These are phyloP conservation scores for Trichothecium roseum DNA, from an alignment of 2,329 filamentous ascomycete genomes.

Conservation along the genomic window DNA sequence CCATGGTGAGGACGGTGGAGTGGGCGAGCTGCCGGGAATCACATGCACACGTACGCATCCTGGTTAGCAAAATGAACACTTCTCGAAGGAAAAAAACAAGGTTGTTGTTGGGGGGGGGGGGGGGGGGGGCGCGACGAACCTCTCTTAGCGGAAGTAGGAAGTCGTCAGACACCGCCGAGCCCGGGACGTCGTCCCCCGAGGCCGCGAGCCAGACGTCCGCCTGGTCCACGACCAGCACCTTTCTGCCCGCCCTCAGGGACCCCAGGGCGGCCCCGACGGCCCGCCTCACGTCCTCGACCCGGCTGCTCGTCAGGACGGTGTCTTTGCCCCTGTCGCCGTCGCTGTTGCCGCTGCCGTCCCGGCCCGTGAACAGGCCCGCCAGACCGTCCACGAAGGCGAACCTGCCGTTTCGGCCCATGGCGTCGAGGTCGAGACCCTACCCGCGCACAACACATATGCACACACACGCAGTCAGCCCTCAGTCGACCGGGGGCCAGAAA, in stretches of 20 bases:
- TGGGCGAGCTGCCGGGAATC: conserved; percentile 54
- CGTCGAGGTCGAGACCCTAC: conserved; percentile 64
- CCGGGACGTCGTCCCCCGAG: conserved; percentile 32
- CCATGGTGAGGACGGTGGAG: conserved; percentile 54
- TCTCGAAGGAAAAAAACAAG: not conserved
- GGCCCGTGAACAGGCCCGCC: conserved; percentile 38
- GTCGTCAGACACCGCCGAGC: conserved; percentile 37
- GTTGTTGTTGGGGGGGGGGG: not conserved
- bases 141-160: conserved; percentile 49
- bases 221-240: conserved; percentile 56
- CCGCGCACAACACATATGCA: no score
- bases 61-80: not conserved
- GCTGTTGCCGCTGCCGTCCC: conserved; percentile 6
- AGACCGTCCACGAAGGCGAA: conserved; percentile 72
- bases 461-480: not conserved
- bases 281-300: conserved; percentile 23
- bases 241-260: conserved; percentile 20
- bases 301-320: conserved; percentile 17
- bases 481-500: no score
- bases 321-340: conserved; percentile 6
- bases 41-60: not conserved
- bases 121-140: conserved; percentile 32
- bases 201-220: conserved; percentile 55
- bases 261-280: conserved; percentile 29
- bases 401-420: conserved; percentile 41